Evolutionary conservation across 2,329 filamentous ascomycete genomes (phyloP).

Genomic region (Huntiella savannae): DNA sequence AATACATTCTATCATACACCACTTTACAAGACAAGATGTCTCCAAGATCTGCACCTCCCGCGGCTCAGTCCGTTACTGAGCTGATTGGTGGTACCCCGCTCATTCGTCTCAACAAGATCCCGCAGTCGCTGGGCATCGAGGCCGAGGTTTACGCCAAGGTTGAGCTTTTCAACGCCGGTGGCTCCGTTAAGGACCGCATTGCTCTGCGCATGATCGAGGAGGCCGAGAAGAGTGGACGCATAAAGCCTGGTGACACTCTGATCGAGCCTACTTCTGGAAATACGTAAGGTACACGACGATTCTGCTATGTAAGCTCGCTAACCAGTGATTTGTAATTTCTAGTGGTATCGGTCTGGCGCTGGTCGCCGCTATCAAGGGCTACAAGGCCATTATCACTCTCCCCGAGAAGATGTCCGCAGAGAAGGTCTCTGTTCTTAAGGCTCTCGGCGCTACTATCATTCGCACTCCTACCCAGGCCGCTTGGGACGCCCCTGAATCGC

Average conservation of each 20-base stretch:
- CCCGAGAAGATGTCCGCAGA: conserved; percentile 99
- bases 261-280: conserved; percentile 98
- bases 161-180: conserved; percentile 85
- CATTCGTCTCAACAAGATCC: conserved; percentile 81
- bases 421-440: conserved; percentile 87
- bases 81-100: conserved; percentile 95
- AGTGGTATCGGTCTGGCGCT: conserved; percentile 82
- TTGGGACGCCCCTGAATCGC: conserved; percentile 83
- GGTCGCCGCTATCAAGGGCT: conserved; percentile 88
- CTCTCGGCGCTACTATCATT: conserved; percentile 91
- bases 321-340: neutral
- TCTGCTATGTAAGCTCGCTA: neutral
- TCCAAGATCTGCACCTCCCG: conserved; percentile 19
- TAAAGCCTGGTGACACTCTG: conserved; percentile 90
- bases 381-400: conserved; percentile 95
- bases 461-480: conserved; percentile 90
- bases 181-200: conserved; percentile 88
- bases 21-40: neutral
- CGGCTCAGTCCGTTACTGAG: conserved; percentile 50
- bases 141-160: conserved; percentile 80
- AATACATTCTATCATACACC: neutral
- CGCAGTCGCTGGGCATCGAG: conserved; percentile 74
- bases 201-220: conserved; percentile 94
- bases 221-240: conserved; percentile 75
- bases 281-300: conserved; percentile 32